phyloP scores from a whole-genome alignment of 768 basidiomycete genomes.

The Suillus variegatus region DNA sequence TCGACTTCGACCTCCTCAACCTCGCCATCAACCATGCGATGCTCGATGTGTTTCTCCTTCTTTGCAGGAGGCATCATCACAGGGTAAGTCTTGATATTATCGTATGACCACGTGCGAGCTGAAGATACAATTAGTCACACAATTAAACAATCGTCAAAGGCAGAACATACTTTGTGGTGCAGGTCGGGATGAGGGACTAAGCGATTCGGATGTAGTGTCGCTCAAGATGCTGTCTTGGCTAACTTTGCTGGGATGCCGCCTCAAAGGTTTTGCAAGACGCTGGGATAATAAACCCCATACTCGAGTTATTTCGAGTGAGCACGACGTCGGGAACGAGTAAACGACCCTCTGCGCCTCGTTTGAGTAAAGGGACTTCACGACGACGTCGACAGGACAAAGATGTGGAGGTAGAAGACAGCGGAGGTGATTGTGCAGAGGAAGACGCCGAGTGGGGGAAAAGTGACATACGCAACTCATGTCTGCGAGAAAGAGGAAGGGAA shows the following conservation, averaged over 20 bases:
- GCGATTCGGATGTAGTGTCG: constrained; percentile 23
- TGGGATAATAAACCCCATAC: constrained; percentile 30
- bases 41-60: constrained; percentile 53
- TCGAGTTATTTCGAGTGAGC: constrained; percentile 34
- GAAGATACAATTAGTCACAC: constrained; percentile 10
- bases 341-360: constrained; percentile 62
- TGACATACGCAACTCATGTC: constrained; percentile 51
- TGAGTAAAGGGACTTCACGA: constrained; percentile 57
- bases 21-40: constrained; percentile 49
- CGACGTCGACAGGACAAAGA: constrained; percentile 34
- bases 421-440: constrained; percentile 37
- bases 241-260: constrained; percentile 41
- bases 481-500: constrained; percentile 55
- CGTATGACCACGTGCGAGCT: constrained; percentile 80
- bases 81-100: constrained; percentile 69
- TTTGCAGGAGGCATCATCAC: constrained; percentile 50
- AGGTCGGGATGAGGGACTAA: constrained; percentile 37
- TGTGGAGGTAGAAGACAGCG: constrained; percentile 36
- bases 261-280: constrained; percentile 39
- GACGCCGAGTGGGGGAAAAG: constrained; percentile 36
- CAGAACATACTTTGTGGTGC: constrained; percentile 51
- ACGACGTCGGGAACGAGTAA: constrained; percentile 55
- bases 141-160: background rate
- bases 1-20: constrained; percentile 51
- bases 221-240: constrained; percentile 37